phyloP scores from a whole-genome alignment of 768 basidiomycete genomes.

The Lactifluus subvellereus region DNA sequence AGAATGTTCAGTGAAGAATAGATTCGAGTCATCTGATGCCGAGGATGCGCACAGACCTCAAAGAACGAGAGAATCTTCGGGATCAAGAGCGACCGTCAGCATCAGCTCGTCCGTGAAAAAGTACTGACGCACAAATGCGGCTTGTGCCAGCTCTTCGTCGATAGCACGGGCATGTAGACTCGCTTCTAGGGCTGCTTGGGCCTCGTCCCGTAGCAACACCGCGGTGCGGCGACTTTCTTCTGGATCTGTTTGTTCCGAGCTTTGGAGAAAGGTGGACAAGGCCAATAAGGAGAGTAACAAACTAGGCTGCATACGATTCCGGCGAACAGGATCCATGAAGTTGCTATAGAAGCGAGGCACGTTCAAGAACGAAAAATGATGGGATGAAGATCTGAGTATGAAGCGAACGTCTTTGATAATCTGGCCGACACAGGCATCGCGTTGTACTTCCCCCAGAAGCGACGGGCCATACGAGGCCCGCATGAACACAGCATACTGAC shows the following conservation, averaged over 20 bases:
- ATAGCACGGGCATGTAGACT: slow-evolving; percentile 68
- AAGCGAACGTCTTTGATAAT: slow-evolving; percentile 57
- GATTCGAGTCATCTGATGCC: slow-evolving; percentile 48
- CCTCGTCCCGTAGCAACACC: slow-evolving; percentile 56
- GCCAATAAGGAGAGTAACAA: slow-evolving; percentile 58
- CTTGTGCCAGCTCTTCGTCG: slow-evolving; percentile 67
- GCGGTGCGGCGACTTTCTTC: slow-evolving; percentile 49
- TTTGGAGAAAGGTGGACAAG: slow-evolving; percentile 62
- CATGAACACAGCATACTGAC: slow-evolving; percentile 38
- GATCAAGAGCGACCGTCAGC: slow-evolving; percentile 11
- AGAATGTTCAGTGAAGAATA: slow-evolving; percentile 54
- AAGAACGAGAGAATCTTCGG: slow-evolving; percentile 62
- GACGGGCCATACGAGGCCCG: neutral
- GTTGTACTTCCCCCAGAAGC: slow-evolving; percentile 37
- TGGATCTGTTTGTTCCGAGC: slow-evolving; percentile 54
- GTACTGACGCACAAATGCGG: slow-evolving; percentile 55
- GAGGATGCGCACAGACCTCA: slow-evolving; percentile 64
- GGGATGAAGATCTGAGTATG: slow-evolving; percentile 56
- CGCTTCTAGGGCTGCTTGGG: slow-evolving; percentile 63
- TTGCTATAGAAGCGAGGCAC: slow-evolving; percentile 59
- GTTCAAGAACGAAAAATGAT: slow-evolving; percentile 73
- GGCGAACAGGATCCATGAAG: slow-evolving; percentile 48
- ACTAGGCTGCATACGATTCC: slow-evolving; percentile 61
- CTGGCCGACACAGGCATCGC: slow-evolving; percentile 40
- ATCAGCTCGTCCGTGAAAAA: neutral